Conservation (phyloP, 495 filamentous ascomycete species). For the Amniculicola lignicola region DNA sequence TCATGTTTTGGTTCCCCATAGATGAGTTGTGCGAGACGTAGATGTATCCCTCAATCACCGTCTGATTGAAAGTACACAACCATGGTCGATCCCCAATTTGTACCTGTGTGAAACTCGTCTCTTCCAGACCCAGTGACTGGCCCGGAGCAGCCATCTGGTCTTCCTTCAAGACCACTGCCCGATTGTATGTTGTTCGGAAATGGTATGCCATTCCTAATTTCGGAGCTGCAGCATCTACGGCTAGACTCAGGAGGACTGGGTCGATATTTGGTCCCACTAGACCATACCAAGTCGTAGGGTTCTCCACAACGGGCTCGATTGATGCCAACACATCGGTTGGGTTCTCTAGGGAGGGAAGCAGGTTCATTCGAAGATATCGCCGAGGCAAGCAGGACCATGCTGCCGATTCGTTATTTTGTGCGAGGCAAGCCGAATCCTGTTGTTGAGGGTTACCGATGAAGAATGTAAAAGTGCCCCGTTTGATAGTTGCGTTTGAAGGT, state of each 20-base stretch:
- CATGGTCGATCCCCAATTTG: constrained; percentile 66
- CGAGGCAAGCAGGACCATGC: constrained; percentile 16
- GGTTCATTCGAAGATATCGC: not conserved
- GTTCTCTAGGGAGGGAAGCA: not conserved
- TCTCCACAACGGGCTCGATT: not conserved
- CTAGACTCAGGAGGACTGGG: not conserved
- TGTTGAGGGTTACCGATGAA: not conserved
- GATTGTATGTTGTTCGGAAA: constrained; percentile 4
- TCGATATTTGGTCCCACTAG: not conserved
- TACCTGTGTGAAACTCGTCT: constrained; percentile 35
- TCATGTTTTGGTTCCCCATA: not conserved
- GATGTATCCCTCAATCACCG: constrained; percentile 75
- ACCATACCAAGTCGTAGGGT: not conserved
- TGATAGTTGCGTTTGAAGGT: not conserved
- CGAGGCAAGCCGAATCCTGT: constrained; percentile 17
- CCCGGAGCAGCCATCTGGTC: not conserved
- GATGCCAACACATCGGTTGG: not conserved
- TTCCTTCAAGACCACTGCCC: constrained; percentile 1
- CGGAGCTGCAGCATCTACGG: not conserved
- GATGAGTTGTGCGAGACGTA: constrained; percentile 50
- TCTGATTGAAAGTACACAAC: constrained; percentile 85
- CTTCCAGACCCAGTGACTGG: too few species aligned
- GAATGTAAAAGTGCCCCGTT: constrained; percentile 4
- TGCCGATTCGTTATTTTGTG: constrained; percentile 8
- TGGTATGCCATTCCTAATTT: not conserved